Evolutionary conservation across 768 basidiomycete species (phyloP), one percentile per base, ranked within the genome.

Genomic region (Serendipita sp.): DNA sequence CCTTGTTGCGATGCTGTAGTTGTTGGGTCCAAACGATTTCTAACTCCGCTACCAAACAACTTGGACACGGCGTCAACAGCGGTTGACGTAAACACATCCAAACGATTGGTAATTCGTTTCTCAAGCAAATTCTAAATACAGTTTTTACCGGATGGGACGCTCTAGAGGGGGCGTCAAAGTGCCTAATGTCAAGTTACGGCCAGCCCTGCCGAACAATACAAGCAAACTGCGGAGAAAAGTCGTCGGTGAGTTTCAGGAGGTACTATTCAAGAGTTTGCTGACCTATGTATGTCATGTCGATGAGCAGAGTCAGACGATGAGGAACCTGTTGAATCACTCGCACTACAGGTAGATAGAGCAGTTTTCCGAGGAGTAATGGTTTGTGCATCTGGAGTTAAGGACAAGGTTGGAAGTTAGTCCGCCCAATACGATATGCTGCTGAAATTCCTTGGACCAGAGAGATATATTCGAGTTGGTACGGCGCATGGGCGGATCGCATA

Each of bases 131-230:
- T 11, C 13, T 54, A 54, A 11, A 16, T 30, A 15, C 10, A 10
- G 30, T 54, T 54, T 16, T 16, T 16, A 15, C 16, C 28, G 16
- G 11, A 54, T 54, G 52, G 52, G 52, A 16, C 52, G 52, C 11
- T 15, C 52, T 11, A 54, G 52, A 54, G 52, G 52, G 30, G 52
- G 23, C 34, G 13, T 65, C 34, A 38, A 90, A 88, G 88, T 91
- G 15, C 88, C 89, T 2, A 86, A 86, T 76, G 89, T 90, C 67
- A 89, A 85, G 68, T 80, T 91, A 66, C 83, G 89, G 18, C 88
- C 88, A 2, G 83, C 82, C 11, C 78, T 77, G 65, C 73, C 73
- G 38, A 66, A 72, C 13, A 63, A 36, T 23, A 30, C 15, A 56
- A 67, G 70, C 66, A 67, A 70, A 70, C 65, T 70, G 72, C 47